phyloP scores from a whole-genome alignment of 306 rosid genomes.

The Ziziphus jujuba region DNA sequence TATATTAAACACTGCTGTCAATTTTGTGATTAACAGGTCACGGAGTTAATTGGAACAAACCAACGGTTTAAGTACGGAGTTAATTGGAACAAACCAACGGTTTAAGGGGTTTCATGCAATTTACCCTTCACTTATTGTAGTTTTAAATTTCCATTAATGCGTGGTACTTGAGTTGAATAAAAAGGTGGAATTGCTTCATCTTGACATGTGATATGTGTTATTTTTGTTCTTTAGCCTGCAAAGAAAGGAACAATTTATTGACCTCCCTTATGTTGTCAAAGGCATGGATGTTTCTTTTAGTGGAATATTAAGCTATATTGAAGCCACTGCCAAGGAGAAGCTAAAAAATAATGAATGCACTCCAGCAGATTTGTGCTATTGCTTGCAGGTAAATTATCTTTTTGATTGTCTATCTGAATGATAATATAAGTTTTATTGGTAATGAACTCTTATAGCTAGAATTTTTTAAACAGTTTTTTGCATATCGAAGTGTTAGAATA shows the following conservation, averaged over 20 bases:
- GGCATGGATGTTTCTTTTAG: slow-evolving; percentile 97
- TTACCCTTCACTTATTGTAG: too few relatives aligned
- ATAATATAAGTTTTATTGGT: not conserved
- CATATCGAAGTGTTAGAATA: not conserved
- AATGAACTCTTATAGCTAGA: not conserved
- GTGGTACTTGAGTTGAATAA: not conserved
- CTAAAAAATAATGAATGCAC: slow-evolving; percentile 79
- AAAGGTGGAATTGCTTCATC: not conserved
- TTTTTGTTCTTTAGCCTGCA: slow-evolving; percentile 61
- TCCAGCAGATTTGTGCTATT: slow-evolving; percentile 95
- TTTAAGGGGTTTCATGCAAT: too few relatives aligned
- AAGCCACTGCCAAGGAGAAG: slow-evolving; percentile 80
- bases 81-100: too few relatives aligned
- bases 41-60: too few relatives aligned
- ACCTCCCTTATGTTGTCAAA: slow-evolving; percentile 85
- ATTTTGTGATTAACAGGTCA: too few relatives aligned
- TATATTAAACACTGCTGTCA: too few relatives aligned
- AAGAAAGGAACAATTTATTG: slow-evolving; percentile 85
- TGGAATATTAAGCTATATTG: slow-evolving; percentile 82
- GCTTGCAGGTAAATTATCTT: slow-evolving; percentile 58
- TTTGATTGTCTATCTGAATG: not conserved
- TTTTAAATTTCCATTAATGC: not conserved
- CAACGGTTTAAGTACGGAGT: too few relatives aligned
- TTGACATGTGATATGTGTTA: slow-evolving; percentile 17
- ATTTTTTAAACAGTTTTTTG: not conserved